phyloP scores from a whole-genome alignment of 176 grass and related monocot species.

The Juncus effusus region DNA sequence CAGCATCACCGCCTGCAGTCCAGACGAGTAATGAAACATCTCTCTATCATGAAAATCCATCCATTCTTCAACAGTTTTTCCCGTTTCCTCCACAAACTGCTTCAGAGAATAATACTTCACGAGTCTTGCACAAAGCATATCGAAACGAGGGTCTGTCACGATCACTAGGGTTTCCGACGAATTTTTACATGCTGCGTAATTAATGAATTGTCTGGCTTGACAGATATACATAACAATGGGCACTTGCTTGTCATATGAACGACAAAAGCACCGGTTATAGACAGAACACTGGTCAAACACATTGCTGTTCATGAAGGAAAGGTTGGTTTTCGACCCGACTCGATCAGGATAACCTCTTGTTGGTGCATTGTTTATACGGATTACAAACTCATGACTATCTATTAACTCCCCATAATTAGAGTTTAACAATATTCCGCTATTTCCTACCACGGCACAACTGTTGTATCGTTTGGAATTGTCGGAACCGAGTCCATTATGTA shows the following conservation, averaged over 20 bases:
- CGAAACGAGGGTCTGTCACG: constrained; percentile 57
- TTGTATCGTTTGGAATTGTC: background rate
- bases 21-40: constrained; percentile 88
- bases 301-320: constrained; percentile 78
- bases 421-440: constrained; percentile 52
- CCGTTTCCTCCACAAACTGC: constrained; percentile 43
- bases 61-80: constrained; percentile 45
- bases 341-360: constrained; percentile 22
- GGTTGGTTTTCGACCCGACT: constrained; percentile 46
- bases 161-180: constrained; percentile 31
- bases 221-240: constrained; percentile 66
- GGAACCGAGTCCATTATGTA: background rate
- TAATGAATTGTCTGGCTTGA: constrained; percentile 60
- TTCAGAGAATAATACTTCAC: constrained; percentile 77
- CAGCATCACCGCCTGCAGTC: constrained; percentile 62
- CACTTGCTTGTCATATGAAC: constrained; percentile 41
- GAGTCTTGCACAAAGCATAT: constrained; percentile 55
- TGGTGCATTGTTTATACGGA: constrained; percentile 87
- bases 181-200: constrained; percentile 59
- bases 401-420: constrained; percentile 35
- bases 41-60: constrained; percentile 36
- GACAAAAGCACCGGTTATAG: constrained; percentile 47
- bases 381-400: constrained; percentile 55
- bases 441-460: constrained; percentile 57
- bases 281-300: constrained; percentile 43